phyloP scores from a whole-genome alignment of 768 basidiomycete genomes.

The Tricholoma saponaceum region DNA sequence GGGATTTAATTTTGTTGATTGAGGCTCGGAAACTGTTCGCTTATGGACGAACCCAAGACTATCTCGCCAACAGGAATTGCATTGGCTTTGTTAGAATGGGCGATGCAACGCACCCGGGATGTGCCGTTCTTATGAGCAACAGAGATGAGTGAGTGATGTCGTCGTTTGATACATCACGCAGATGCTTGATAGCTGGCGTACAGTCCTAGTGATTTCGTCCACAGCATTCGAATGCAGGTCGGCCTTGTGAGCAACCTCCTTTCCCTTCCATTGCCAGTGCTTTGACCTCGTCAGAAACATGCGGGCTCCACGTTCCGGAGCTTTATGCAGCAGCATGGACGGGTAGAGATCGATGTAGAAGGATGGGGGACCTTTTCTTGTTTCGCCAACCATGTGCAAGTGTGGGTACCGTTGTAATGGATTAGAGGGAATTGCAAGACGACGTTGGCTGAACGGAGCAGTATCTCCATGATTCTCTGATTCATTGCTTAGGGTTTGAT shows the following conservation, averaged over 20 bases:
- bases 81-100: conserved; percentile 78
- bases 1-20: conserved; percentile 52
- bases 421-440: no score
- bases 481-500: no score
- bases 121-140: conserved; percentile 72
- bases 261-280: neutral
- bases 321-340: conserved; percentile 42
- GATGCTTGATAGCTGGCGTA: neutral
- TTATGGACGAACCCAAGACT: conserved; percentile 62
- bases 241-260: conserved; percentile 43
- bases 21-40: conserved; percentile 61
- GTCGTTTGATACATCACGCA: neutral
- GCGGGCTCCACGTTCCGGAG: conserved; percentile 40
- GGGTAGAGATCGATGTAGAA: conserved; percentile 40
- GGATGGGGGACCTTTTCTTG: conserved; percentile 71
- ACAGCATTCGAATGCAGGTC: conserved; percentile 63
- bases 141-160: conserved; percentile 31
- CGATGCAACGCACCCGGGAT: conserved; percentile 48
- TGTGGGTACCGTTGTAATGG: conserved; percentile 64
- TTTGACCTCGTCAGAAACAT: conserved; percentile 23
- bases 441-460: no score
- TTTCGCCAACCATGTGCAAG: conserved; percentile 47
- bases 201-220: conserved; percentile 30
- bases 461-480: no score
- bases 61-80: conserved; percentile 53